A percentile compares a stretch with the other conserved stretches of the same genome.
Conservation (phyloP, 257 asterid species). For the Perilla frutescens region DNA sequence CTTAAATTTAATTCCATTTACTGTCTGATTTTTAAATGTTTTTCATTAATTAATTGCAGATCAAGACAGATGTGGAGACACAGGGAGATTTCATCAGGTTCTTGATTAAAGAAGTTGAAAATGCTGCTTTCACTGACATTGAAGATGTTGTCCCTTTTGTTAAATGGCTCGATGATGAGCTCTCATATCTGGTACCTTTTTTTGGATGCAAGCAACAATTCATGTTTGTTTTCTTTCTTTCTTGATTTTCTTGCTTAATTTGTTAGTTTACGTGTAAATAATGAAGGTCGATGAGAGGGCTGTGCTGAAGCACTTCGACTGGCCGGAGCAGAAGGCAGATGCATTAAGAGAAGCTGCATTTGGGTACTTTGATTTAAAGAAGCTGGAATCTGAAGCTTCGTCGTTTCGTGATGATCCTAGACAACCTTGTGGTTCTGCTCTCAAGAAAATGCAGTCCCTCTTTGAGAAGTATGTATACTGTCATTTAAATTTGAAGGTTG, state of each 20-base stretch:
- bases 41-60: conserved; percentile 52
- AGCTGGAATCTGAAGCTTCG: conserved; percentile 81
- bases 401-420: conserved; percentile 80
- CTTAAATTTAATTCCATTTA: conserved; percentile 3
- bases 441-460: conserved; percentile 92
- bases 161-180: conserved; percentile 99
- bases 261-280: neutral
- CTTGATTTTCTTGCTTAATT: neutral
- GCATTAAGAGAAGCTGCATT: conserved; percentile 98
- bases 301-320: conserved; percentile 93
- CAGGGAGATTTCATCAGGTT: conserved; percentile 94
- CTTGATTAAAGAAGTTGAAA: conserved; percentile 89
- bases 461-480: conserved; percentile 69
- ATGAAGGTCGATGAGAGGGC: conserved; percentile 96
- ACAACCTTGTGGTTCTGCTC: conserved; percentile 75
- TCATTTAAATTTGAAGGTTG: too few species aligned
- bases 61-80: conserved; percentile 91
- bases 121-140: conserved; percentile 82
- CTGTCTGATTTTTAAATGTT: neutral
- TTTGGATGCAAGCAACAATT: too few species aligned
- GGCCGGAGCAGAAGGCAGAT: conserved; percentile 99
- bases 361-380: conserved; percentile 87
- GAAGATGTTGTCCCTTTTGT: conserved; percentile 94
- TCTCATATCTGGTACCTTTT: conserved; percentile 73
- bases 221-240: neutral